Evolutionary conservation across 345 rosid genomes (phyloP).

Genomic region (Murraya paniculata): DNA sequence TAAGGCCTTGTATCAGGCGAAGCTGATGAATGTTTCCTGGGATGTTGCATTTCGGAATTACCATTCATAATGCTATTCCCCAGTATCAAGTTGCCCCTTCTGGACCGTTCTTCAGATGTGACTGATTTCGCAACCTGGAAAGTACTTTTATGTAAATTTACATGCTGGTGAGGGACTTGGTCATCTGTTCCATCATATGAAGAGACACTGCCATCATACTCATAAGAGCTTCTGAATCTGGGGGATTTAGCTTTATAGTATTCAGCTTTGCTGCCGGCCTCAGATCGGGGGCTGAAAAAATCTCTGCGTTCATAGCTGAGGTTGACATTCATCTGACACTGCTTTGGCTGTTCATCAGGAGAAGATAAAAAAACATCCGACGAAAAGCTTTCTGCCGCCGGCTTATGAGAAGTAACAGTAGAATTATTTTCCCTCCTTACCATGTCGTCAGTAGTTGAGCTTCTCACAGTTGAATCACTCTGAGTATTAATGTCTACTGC

Average conservation of each 20-base stretch:
- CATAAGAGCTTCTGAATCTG: conserved; percentile 47
- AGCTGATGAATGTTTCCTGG: conserved; percentile 30
- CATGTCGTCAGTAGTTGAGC: neutral
- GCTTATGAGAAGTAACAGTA: conserved; percentile 12
- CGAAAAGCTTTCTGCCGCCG: conserved; percentile 17
- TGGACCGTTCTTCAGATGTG: conserved; percentile 31
- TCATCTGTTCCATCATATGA: conserved; percentile 65
- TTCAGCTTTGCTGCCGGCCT: conserved; percentile 31
- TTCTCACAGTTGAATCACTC: conserved; percentile 15
- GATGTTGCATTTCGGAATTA: conserved; percentile 26
- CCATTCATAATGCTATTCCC: conserved; percentile 28
- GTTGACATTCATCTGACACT: conserved; percentile 14
- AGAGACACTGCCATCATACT: conserved; percentile 72
- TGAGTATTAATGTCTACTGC: conserved; percentile 5
- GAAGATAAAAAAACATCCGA: conserved; percentile 17
- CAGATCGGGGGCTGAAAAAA: conserved; percentile 41
- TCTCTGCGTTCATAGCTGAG: conserved; percentile 18
- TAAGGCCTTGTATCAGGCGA: conserved; percentile 26
- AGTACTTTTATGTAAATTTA: conserved; percentile 25
- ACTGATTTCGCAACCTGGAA: conserved; percentile 25
- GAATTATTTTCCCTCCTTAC: conserved; percentile 11
- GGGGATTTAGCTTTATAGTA: conserved; percentile 36
- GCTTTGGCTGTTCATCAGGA: conserved; percentile 25
- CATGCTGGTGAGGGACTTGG: conserved; percentile 33
- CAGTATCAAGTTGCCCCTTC: conserved; percentile 30